Evolutionary conservation across 495 filamentous ascomycete genomes (phyloP).

Genomic region (Arthonia radiata): DNA sequence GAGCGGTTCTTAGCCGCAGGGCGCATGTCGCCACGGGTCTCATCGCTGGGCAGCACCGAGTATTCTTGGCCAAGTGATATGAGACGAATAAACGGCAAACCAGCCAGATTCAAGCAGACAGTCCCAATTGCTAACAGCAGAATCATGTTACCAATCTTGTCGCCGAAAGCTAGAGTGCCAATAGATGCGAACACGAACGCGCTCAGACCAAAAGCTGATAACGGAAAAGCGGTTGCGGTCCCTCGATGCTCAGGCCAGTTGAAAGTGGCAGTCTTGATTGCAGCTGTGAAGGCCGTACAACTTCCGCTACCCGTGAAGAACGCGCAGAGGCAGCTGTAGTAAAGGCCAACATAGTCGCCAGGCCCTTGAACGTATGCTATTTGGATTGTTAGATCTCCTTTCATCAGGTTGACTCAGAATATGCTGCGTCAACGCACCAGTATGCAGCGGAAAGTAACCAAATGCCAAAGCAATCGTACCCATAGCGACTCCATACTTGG

Average conservation of each 20-base stretch:
- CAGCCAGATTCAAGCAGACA: conserved; percentile 41
- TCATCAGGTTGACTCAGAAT: too few relatives aligned
- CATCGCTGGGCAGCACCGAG: too few relatives aligned
- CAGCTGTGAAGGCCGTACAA: conserved; percentile 61
- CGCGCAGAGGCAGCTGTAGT: conserved; percentile 53
- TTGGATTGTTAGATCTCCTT: too few relatives aligned
- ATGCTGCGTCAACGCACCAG: conserved; percentile 28
- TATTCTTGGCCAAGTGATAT: too few relatives aligned
- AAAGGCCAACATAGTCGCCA: too few relatives aligned
- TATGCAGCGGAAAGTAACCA: conserved; percentile 63
- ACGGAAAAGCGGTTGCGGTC: conserved; percentile 78
- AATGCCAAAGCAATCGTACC: conserved; percentile 43
- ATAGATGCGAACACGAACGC: conserved; percentile 83
- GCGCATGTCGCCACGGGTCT: too few relatives aligned
- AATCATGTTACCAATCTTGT: conserved; percentile 57
- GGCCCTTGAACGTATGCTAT: conserved; percentile 27
- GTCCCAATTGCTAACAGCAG: conserved; percentile 63
- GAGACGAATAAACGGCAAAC: too few relatives aligned
- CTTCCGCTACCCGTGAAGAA: conserved; percentile 71
- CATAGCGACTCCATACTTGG: conserved; percentile 46
- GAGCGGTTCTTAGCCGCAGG: too few relatives aligned
- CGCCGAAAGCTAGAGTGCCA: conserved; percentile 56
- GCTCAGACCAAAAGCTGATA: conserved; percentile 82
- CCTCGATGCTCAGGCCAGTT: conserved; percentile 86
- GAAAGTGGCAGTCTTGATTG: conserved; percentile 65